A percentile compares a stretch with the other conserved stretches of the same genome.
Evolutionary conservation across 2,329 filamentous ascomycete genomes (phyloP).

Genomic region (Orbilia quercus): DNA sequence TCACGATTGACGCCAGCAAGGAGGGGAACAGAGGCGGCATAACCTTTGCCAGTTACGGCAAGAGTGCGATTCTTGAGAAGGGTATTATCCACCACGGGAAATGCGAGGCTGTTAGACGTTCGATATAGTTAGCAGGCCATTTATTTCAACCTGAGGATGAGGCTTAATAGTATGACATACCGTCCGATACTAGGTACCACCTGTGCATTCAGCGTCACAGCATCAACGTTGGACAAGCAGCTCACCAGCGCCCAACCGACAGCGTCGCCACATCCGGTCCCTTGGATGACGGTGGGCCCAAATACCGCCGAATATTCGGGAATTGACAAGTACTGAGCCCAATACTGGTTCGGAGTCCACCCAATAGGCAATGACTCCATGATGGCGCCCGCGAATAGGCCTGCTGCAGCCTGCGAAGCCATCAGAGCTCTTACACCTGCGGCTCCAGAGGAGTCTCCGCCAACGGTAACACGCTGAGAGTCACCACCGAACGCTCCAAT

Average conservation of each 20-base stretch:
- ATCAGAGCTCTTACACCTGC: constrained; percentile 42
- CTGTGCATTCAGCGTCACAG: constrained; percentile 9
- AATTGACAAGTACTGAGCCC: constrained; percentile 25
- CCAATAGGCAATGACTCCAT: constrained; percentile 39
- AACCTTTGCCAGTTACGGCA: constrained; percentile 59
- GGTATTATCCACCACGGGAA: constrained; percentile 60
- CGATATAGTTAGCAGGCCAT: background rate
- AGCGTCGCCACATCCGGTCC: constrained; percentile 21
- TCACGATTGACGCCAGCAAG: constrained; percentile 64
- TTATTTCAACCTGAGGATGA: background rate
- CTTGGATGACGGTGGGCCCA: constrained; percentile 21
- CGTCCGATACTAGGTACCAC: constrained; percentile 12
- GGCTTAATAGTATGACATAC: constrained; percentile 6
- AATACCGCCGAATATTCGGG: constrained; percentile 23
- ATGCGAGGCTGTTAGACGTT: constrained; percentile 2
- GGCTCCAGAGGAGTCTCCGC: constrained; percentile 58
- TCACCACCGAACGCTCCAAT: constrained; percentile 58
- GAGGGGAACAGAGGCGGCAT: constrained; percentile 61
- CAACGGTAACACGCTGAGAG: constrained; percentile 57
- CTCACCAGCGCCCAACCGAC: background rate
- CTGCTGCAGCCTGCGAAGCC: constrained; percentile 34
- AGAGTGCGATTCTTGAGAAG: constrained; percentile 60
- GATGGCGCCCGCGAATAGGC: constrained; percentile 4
- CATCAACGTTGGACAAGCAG: constrained; percentile 34
- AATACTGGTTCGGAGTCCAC: constrained; percentile 17